These are phyloP conservation scores for Rosa rugosa DNA, from an alignment of 306 rosid genomes.

Conservation along the genomic window DNA sequence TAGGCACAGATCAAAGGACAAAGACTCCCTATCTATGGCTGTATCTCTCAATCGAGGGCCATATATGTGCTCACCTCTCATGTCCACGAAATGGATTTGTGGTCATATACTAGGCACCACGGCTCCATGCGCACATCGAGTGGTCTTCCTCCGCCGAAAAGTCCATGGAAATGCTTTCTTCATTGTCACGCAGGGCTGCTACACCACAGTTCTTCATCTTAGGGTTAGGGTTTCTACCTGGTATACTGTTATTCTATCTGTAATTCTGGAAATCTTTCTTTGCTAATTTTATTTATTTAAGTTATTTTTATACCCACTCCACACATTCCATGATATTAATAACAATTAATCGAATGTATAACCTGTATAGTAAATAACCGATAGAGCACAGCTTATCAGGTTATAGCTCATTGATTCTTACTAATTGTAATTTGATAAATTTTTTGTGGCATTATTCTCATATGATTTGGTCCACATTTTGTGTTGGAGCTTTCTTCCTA, in stretches of 20 bases:
- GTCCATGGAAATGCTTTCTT: not conserved
- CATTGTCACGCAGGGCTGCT: not conserved
- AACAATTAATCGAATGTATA: too few relatives aligned
- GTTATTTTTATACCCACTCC: too few relatives aligned
- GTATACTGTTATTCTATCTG: not conserved
- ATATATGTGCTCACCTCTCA: not conserved
- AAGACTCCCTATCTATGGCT: not conserved
- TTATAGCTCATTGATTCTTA: too few relatives aligned
- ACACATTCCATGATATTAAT: too few relatives aligned
- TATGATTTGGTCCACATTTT: not conserved
- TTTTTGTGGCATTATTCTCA: not conserved
- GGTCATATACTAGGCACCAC: not conserved
- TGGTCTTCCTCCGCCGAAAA: constrained; percentile 16
- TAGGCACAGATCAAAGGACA: not conserved
- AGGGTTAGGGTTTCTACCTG: not conserved
- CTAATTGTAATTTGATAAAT: not conserved
- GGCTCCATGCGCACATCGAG: constrained; percentile 6
- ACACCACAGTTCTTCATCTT: not conserved
- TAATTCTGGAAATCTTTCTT: not conserved
- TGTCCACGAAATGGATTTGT: constrained; percentile 24
- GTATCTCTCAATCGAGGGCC: not conserved
- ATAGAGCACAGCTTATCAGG: not conserved
- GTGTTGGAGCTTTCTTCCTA: not conserved
- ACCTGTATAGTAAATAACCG: too few relatives aligned
- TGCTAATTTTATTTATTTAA: not conserved